Percentiles rank a stretch among this genome's conserved stretches.
These are phyloP conservation scores for Candida boleticola DNA, from an alignment of 805 yeast species.

Conservation along the genomic window DNA sequence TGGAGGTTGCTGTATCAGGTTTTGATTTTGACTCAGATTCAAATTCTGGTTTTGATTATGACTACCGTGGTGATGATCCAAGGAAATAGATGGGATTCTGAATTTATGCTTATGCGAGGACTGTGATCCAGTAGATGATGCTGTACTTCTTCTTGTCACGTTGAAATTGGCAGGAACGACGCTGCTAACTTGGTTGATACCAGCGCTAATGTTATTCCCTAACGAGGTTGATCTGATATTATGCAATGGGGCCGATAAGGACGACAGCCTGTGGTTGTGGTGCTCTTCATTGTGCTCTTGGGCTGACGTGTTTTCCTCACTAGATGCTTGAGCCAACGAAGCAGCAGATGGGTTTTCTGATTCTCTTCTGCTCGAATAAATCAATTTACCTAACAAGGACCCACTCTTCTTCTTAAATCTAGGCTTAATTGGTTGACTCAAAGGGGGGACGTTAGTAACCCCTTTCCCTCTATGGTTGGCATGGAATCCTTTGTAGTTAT, in stretches of 20 bases:
- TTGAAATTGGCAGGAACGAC: neutral
- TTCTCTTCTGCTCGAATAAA: conserved; percentile 33
- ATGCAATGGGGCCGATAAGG: neutral
- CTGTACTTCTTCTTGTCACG: neutral
- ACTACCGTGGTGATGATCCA: conserved; percentile 10
- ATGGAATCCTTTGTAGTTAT: conserved; percentile 42
- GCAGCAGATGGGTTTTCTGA: conserved; percentile 15
- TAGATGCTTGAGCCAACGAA: conserved; percentile 3
- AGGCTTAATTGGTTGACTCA: conserved; percentile 49
- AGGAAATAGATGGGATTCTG: conserved; percentile 27
- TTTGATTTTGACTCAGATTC: too few species aligned
- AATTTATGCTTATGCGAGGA: conserved; percentile 31
- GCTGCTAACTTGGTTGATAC: neutral
- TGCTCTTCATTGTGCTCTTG: neutral
- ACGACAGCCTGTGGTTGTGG: conserved; percentile 7
- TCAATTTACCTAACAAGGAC: conserved; percentile 38
- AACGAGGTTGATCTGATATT: neutral
- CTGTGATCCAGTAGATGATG: conserved; percentile 1
- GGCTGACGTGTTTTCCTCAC: too few species aligned
- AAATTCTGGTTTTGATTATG: too few species aligned
- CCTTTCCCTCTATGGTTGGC: conserved; percentile 27
- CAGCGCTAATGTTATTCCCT: neutral
- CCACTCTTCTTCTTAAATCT: conserved; percentile 37
- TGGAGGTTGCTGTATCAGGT: too few species aligned
- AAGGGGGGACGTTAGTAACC: conserved; percentile 41